Evolutionary conservation across 306 rosid genomes (phyloP), one percentile per base, ranked within the genome.

Genomic region (Acmispon strigosus): DNA sequence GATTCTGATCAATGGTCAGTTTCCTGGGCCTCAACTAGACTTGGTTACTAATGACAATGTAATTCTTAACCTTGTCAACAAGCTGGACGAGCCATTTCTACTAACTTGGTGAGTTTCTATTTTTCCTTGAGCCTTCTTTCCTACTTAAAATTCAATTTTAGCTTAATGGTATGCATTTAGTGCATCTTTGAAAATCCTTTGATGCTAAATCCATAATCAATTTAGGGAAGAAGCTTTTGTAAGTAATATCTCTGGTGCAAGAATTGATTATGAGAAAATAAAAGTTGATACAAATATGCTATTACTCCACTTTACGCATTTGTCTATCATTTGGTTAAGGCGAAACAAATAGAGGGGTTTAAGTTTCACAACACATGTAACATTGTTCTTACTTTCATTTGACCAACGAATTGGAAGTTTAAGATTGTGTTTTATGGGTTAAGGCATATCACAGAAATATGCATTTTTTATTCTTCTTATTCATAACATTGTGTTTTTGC

Each of bases 1-100:
- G 39, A 91, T 94, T 69, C 87, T 94, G 32, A 89, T 94, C 69
- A 89, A 94, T 60, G 96, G 92, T 20, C 86, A 87, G 48, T 91
- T 94, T 79, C 97, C 99, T 59, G 99, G 99, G 16, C 99, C 99
- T 73, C 86, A 66, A 69, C 87, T 94, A 44, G 92, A 91, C 61
- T 88, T 91, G 66, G 95, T 94, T 15, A 94, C 99, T 41, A 94
- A 94, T 74, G 86, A 94, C 79, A 94, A 91, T 52, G 87, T 94
- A 4, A 69, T 91, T 78, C 96, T 94, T 66, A 83, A 94, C 81
- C 95, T 94, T 59, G 43, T 91, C 73, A 94, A 94, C 91, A 91
- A 89, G 88, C 72, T 94, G 45, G 95, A 89, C 44, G 86, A 94
- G 66, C 97, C 99, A 52, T 91, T 94, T 69, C 86, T 94, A 7